Evolutionary conservation across 805 yeast species (phyloP).

Genomic region (Yarrowia deformans): DNA sequence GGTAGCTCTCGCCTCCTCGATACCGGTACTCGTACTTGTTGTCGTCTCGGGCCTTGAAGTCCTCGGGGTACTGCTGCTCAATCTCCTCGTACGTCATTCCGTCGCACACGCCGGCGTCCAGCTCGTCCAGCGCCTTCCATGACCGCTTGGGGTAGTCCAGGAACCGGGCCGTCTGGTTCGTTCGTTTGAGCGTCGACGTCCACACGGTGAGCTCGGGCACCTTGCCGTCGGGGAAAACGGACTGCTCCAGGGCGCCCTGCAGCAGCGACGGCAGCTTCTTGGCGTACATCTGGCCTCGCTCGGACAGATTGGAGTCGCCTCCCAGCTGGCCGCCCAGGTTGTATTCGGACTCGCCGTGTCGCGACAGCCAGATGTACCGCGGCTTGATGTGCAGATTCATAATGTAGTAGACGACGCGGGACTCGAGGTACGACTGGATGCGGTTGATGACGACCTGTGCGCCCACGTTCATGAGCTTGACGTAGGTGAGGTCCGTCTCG

Average conservation of each 20-base stretch:
- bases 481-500: slow-evolving; percentile 70
- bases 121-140: slow-evolving; percentile 97
- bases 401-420: slow-evolving; percentile 91
- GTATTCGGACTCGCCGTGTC: slow-evolving; percentile 95
- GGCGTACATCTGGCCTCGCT: slow-evolving; percentile 86
- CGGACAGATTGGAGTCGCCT: slow-evolving; percentile 87
- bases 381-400: slow-evolving; percentile 96
- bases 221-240: slow-evolving; percentile 47
- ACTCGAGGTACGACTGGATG: slow-evolving; percentile 86
- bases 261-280: slow-evolving; percentile 79
- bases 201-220: slow-evolving; percentile 79
- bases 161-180: slow-evolving; percentile 88
- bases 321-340: slow-evolving; percentile 95
- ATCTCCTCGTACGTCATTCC: slow-evolving; percentile 96
- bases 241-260: slow-evolving; percentile 57
- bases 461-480: slow-evolving; percentile 86
- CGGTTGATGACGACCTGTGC: slow-evolving; percentile 87
- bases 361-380: slow-evolving; percentile 87
- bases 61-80: slow-evolving; percentile 85
- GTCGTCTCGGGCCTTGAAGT: slow-evolving; percentile 93
- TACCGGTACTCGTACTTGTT: slow-evolving; percentile 95
- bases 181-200: slow-evolving; percentile 91
- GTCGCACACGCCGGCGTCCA: slow-evolving; percentile 97
- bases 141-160: slow-evolving; percentile 82
- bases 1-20: slow-evolving; percentile 95